Base-by-base conservation (phyloP, 139 green algal species). In the Chlorella sp. region DNA sequence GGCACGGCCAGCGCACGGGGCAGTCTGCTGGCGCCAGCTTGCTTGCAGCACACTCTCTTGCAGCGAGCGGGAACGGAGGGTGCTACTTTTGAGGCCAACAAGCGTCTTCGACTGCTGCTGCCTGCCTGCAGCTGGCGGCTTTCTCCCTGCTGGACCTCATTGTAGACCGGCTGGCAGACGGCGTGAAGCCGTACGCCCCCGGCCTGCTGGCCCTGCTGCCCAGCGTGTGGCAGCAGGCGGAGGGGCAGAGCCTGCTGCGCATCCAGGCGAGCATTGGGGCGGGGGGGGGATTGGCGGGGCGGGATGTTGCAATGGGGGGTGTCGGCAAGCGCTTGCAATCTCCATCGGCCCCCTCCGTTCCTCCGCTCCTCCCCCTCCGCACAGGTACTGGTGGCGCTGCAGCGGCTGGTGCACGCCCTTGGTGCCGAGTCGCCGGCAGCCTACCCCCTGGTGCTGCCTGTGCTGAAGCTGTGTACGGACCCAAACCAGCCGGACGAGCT, bases 71-170 rank as follows among this genome's bases (percentile, higher is more conserved):
- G n/a, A n/a, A n/a, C n/a, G n/a, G n/a, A n/a, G n/a, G n/a, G n/a
- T n/a, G n/a, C n/a, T n/a, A n/a, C n/a, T n/a, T n/a, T n/a, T n/a
- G n/a, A n/a, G n/a, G n/a, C n/a, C n/a, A n/a, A n/a, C n/a, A n/a
- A n/a, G n/a, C n/a, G n/a, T n/a, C n/a, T n/a, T n/a, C n/a, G n/a
- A n/a, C n/a, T 60, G 51, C 2, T 60, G 11, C 24, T 11, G 7
- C 46, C 51, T 16, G 24, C 16, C 9, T 24, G 51, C 51, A 97
- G 80, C 91, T 88, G 87, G 87, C 96, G 86, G 92, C 90, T 2
- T 98, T 98, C 85, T 85, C 73, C 0, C 87, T 98, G 36, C 73
- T 97, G 36, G 95, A 94, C 80, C 40, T 95, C 7, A 86, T 97
- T 26, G 91, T 97, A 14, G 94, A 97, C 73, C 85, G 93, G 28